Percentiles rank a stretch among this genome's conserved stretches.
phyloP scores from a whole-genome alignment of 139 green algal species.

The Deuterostichococcus epilithicus region DNA sequence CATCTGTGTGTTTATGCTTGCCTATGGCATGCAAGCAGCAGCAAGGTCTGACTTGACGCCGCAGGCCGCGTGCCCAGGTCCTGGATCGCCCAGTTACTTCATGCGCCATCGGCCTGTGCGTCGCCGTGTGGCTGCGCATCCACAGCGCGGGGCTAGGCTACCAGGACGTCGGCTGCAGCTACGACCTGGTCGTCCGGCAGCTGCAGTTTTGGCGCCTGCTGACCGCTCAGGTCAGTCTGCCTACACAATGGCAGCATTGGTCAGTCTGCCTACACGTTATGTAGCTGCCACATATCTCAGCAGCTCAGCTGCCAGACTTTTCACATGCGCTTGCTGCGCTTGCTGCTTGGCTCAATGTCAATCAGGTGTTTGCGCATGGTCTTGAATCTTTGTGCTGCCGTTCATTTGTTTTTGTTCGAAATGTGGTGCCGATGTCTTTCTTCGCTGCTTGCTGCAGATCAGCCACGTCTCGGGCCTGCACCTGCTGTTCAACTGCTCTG shows the following conservation, averaged over 20 bases:
- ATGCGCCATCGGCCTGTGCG: slow-evolving; percentile 15
- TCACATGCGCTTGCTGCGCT: no score
- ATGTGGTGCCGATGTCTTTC: neutral
- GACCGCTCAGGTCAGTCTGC: slow-evolving; percentile 11
- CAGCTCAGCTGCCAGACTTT: no score
- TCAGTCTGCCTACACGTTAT: no score
- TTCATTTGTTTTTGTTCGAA: no score
- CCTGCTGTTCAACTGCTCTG: slow-evolving; percentile 61
- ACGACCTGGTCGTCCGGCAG: slow-evolving; percentile 44
- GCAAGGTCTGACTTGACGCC: neutral
- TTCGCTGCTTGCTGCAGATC: slow-evolving; percentile 41
- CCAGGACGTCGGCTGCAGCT: slow-evolving; percentile 52
- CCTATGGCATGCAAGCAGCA: no score
- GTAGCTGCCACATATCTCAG: no score
- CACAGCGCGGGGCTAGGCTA: slow-evolving; percentile 31
- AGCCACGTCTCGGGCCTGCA: slow-evolving; percentile 59
- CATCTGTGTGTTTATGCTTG: no score
- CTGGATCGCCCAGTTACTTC: slow-evolving; percentile 19
- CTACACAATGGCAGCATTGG: no score
- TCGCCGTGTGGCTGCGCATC: slow-evolving; percentile 37
- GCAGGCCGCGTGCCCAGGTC: slow-evolving; percentile 1
- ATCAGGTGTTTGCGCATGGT: no score
- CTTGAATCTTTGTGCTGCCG: no score
- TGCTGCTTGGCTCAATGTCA: no score
- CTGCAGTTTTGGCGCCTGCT: slow-evolving; percentile 50